Conservation (phyloP, 73 alveolate species). For the Paramecium sonneborni region DNA sequence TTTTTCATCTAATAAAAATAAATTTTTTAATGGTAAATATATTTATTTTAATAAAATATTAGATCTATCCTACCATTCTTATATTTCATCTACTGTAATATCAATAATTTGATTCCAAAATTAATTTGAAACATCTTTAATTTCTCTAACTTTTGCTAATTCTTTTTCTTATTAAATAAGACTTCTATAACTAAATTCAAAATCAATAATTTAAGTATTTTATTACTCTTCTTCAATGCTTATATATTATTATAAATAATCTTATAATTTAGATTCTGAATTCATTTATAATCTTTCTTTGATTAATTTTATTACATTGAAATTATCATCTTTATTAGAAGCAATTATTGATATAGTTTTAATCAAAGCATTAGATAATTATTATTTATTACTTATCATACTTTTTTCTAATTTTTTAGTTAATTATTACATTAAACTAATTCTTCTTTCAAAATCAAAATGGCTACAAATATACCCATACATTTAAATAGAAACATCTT, state of each 20-base stretch:
- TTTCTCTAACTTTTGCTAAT: constrained; percentile 43
- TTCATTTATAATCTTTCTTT: not conserved
- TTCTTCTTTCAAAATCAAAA: constrained; percentile 24
- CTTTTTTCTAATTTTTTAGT: constrained; percentile 1
- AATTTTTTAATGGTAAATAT: constrained; percentile 16
- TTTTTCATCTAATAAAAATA: constrained; percentile 43
- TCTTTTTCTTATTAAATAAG: constrained; percentile 31
- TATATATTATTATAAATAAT: not conserved
- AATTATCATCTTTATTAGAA: constrained; percentile 24
- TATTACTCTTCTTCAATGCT: constrained; percentile 4
- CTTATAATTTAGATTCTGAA: not conserved
- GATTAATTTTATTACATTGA: not conserved
- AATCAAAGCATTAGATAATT: not conserved
- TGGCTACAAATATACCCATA: constrained; percentile 18
- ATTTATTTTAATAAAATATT: constrained; percentile 16
- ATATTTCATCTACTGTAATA: not conserved
- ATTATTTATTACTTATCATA: not conserved
- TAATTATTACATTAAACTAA: not conserved
- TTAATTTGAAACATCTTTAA: not conserved
- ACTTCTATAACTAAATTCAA: constrained; percentile 52
- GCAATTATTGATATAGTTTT: not conserved
- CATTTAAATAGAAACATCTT: not conserved
- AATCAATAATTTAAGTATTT: not conserved
- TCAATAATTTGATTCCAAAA: constrained; percentile 48
- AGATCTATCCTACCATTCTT: constrained; percentile 51